Conservation (phyloP, 2,329 filamentous ascomycete genomes). For the Cercospora sp. region DNA sequence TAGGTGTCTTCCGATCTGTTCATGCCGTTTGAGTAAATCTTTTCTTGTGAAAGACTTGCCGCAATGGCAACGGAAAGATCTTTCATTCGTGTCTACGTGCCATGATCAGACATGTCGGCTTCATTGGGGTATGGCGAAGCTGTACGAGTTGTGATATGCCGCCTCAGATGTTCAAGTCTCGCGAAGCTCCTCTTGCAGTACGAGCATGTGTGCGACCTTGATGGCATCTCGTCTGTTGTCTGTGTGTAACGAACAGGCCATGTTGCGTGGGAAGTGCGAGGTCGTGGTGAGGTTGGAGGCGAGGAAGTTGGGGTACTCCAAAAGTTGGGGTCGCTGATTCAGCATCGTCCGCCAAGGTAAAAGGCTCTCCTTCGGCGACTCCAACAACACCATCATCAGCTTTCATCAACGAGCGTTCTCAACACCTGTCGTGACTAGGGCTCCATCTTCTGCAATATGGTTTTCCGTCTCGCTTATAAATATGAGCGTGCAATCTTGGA, state of each 20-base stretch:
- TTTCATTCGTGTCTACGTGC: conserved; percentile 21
- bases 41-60: conserved; percentile 18
- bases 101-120: not conserved
- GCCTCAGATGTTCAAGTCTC: conserved; percentile 9
- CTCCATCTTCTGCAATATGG: not conserved
- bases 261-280: not conserved
- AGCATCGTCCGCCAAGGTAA: not conserved
- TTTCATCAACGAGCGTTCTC: not conserved
- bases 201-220: not conserved
- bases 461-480: not conserved
- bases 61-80: conserved; percentile 19
- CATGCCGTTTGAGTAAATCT: conserved; percentile 19
- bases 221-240: not conserved
- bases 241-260: not conserved
- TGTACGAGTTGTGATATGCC: conserved; percentile 14
- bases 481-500: not conserved
- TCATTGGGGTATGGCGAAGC: not conserved
- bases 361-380: not conserved
- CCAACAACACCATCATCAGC: not conserved
- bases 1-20: conserved; percentile 7
- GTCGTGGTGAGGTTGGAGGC: not conserved
- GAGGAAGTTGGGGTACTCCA: not conserved
- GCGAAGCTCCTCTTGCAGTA: conserved; percentile 6
- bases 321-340: not conserved
- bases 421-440: not conserved